phyloP scores from a whole-genome alignment of 1,284 basidiomycete species.

The Malassezia obtusa region DNA sequence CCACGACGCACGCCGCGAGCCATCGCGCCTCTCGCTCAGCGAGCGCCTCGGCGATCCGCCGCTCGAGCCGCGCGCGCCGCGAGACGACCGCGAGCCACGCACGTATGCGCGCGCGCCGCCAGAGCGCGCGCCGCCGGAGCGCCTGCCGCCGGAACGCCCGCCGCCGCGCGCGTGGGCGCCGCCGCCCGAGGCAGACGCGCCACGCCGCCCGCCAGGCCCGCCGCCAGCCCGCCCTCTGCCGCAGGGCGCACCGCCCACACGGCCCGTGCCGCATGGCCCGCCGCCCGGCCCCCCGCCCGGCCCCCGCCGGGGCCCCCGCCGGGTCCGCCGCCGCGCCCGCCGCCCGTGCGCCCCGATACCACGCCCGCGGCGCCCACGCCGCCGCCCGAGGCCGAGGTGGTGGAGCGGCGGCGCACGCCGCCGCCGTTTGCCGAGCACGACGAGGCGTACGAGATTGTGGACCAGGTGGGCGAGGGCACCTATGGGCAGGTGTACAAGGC shows the following conservation, averaged over 20 bases:
- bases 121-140: too few species aligned
- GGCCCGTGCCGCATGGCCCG: neutral
- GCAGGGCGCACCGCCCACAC: neutral
- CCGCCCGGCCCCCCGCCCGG: slow-evolving; percentile 2
- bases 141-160: too few species aligned
- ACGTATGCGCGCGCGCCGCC: too few species aligned
- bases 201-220: neutral
- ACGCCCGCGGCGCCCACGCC: neutral
- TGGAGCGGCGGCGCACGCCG: neutral
- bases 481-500: slow-evolving; percentile 99
- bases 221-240: neutral
- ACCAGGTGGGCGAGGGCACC: slow-evolving; percentile 94
- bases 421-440: neutral
- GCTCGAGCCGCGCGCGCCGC: neutral
- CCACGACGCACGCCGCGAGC: neutral
- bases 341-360: neutral
- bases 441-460: slow-evolving; percentile 72
- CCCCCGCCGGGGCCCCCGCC: neutral
- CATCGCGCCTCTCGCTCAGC: neutral
- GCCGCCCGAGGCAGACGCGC: too few species aligned
- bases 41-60: neutral
- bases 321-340: neutral
- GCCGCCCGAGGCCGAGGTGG: neutral
- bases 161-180: neutral
- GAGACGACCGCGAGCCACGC: neutral